Evolutionary conservation across 83 land plant species (phyloP).

Genomic region (Picea abies): DNA sequence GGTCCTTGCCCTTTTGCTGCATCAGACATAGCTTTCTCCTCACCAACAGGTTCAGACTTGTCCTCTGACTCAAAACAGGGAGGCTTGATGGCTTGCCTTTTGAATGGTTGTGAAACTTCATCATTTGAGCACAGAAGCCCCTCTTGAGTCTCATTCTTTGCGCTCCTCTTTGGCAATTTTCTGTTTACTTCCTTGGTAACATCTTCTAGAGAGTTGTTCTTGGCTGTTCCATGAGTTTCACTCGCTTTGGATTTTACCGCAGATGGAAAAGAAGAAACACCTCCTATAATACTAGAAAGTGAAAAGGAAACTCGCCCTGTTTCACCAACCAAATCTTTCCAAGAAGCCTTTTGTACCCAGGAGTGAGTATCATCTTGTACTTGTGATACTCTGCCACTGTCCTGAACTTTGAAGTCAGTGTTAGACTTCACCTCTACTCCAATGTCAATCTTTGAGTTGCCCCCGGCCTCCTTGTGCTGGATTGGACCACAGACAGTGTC

Average conservation of each 20-base stretch:
- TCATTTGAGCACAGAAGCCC: background rate
- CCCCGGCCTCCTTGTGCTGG: background rate
- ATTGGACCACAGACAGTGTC: background rate
- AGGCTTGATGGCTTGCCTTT: background rate
- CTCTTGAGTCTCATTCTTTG: background rate
- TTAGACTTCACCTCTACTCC: background rate
- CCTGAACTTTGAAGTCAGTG: background rate
- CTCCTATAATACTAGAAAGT: conserved; percentile 17
- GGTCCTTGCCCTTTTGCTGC: background rate
- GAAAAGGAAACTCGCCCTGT: conserved; percentile 21
- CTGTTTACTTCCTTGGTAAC: background rate
- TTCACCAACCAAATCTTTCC: conserved; percentile 36
- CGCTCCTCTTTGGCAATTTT: background rate
- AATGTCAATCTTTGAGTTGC: background rate
- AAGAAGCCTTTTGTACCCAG: conserved; percentile 48
- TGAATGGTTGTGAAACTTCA: background rate
- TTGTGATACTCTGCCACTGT: background rate
- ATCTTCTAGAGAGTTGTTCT: background rate
- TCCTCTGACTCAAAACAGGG: background rate
- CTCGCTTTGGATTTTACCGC: background rate
- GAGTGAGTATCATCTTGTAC: background rate
- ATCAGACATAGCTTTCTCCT: background rate
- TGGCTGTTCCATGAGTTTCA: background rate
- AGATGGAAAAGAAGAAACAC: background rate
- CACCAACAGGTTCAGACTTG: background rate